Percentiles rank a stretch among this genome's conserved stretches.
Evolutionary conservation across 345 rosid genomes (phyloP).

Genomic region (Anacardium occidentale): DNA sequence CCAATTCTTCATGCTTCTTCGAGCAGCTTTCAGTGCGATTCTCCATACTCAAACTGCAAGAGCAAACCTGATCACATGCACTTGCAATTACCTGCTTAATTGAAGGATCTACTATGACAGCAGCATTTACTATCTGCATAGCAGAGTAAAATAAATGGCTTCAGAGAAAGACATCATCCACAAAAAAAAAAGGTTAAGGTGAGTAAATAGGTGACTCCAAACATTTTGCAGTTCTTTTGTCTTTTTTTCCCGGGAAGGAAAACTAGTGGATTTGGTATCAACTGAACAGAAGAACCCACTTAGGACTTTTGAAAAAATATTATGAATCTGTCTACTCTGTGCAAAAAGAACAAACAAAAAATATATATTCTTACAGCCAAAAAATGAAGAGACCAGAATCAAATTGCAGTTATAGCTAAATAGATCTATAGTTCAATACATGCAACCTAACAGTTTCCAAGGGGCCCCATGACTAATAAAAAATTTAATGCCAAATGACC

Average conservation of each 20-base stretch:
- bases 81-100: conserved; percentile 51
- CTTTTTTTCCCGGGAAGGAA: no score
- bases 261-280: no score
- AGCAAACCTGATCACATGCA: conserved; percentile 59
- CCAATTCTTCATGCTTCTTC: conserved; percentile 14
- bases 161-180: neutral
- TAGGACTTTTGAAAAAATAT: no score
- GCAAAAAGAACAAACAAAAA: no score
- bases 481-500: neutral
- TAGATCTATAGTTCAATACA: neutral
- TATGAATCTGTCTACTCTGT: no score
- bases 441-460: neutral
- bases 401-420: no score
- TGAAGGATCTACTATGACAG: conserved; percentile 75
- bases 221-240: no score
- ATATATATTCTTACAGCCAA: no score
- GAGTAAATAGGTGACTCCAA: neutral
- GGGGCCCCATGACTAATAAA: neutral
- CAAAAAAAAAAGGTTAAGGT: neutral
- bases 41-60: conserved; percentile 24
- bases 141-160: neutral
- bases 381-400: no score
- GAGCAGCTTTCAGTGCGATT: conserved; percentile 17
- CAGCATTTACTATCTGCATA: conserved; percentile 75
- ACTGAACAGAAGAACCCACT: no score